Conservation (phyloP, 305 asterid species). For the Lippia alba region DNA sequence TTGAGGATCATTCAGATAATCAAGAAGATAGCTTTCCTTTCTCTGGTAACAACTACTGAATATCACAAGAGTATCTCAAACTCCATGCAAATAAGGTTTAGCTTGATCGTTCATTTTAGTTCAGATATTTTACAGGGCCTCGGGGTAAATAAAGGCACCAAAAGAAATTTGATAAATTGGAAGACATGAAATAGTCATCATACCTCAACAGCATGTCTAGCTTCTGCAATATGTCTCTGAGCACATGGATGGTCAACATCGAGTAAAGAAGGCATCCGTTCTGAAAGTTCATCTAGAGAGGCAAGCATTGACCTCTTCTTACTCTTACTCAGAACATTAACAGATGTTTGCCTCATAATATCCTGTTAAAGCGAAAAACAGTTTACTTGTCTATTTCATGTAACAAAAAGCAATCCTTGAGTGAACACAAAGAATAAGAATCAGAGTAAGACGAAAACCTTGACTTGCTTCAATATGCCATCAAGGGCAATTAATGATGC, state of each 20-base stretch:
- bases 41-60: not conserved
- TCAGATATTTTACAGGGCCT: constrained; percentile 1
- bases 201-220: constrained; percentile 87
- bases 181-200: constrained; percentile 30
- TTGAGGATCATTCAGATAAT: not conserved
- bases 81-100: constrained; percentile 16
- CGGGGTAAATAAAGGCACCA: constrained; percentile 6
- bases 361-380: constrained; percentile 61
- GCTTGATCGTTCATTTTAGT: constrained; percentile 8
- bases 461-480: constrained; percentile 88
- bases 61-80: constrained; percentile 15
- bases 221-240: constrained; percentile 80
- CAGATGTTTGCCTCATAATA: constrained; percentile 79
- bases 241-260: constrained; percentile 97
- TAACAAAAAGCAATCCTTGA: constrained; percentile 26
- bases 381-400: constrained; percentile 25
- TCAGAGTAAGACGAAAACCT: constrained; percentile 56
- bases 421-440: constrained; percentile 24
- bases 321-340: constrained; percentile 65
- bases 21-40: constrained; percentile 3
- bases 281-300: constrained; percentile 82
- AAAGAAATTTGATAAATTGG: constrained; percentile 22
- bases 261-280: constrained; percentile 93
- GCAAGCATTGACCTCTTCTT: constrained; percentile 79
- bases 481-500: constrained; percentile 96